phyloP scores from a whole-genome alignment of 208 protist genomes.

The Leptomonas seymouri region DNA sequence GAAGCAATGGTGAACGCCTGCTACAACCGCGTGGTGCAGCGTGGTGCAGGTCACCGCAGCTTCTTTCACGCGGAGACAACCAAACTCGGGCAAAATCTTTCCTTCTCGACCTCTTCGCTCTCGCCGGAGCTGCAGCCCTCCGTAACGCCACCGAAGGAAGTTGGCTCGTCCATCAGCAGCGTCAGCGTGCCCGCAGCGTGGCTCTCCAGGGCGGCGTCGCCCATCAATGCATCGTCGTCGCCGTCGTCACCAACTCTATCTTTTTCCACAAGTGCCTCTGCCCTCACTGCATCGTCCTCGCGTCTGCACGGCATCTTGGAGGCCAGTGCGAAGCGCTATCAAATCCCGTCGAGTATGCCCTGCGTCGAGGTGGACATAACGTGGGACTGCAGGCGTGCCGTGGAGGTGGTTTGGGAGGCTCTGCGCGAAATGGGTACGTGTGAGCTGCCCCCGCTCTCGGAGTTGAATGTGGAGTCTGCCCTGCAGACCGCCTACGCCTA shows the following conservation, averaged over 20 bases:
- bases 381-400: slow-evolving; percentile 21
- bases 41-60: slow-evolving; percentile 63
- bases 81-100: neutral
- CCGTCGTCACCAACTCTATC: neutral
- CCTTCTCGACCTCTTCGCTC: slow-evolving; percentile 9
- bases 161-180: too few relatives aligned
- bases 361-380: slow-evolving; percentile 59
- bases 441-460: slow-evolving; percentile 45
- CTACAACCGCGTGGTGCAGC: slow-evolving; percentile 56
- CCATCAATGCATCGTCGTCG: neutral
- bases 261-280: neutral
- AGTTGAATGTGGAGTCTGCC: slow-evolving; percentile 42
- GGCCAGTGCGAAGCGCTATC: slow-evolving; percentile 39
- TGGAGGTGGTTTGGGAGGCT: slow-evolving; percentile 47
- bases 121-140: slow-evolving; percentile 21
- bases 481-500: slow-evolving; percentile 41
- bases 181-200: too few relatives aligned
- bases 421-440: slow-evolving; percentile 38
- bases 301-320: slow-evolving; percentile 54
- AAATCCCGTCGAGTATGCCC: slow-evolving; percentile 30
- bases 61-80: slow-evolving; percentile 31
- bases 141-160: neutral
- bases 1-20: slow-evolving; percentile 56
- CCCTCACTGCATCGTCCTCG: neutral
- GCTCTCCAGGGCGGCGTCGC: neutral